Evolutionary conservation across 331 rosid genomes (phyloP), one percentile per base, ranked within the genome.

Genomic region (Rhamnella rubrinervis): DNA sequence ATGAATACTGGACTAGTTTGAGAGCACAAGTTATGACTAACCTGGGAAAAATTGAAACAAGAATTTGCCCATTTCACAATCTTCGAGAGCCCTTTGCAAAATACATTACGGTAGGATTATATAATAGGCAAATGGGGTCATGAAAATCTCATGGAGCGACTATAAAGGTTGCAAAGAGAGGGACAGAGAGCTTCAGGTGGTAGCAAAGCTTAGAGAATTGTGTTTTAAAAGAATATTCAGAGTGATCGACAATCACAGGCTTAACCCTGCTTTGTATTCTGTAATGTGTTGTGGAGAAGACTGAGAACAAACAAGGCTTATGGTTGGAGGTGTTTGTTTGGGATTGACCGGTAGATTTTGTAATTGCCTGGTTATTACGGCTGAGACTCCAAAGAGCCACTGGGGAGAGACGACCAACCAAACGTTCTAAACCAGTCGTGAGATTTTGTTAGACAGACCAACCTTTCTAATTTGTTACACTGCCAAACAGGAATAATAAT

Each of bases 291-390:
- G 49, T 44, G 4, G 4, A 8, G 49, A 44, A 14, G 14, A 44
- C 11, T 9, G 3, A 44, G 49, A 11, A 16, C 49, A 44, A 16
- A 15, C 19, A 18, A 13, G 71, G 71, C 68, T 66, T 74, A 66
- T 66, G 39, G 71, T 53, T 64, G 77, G 61, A 66, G 65, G 28
- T 44, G 41, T 65, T 63, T 75, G 56, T 70, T 72, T 75, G 71
- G 57, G 46, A 57, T 85, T 76, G 90, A 85, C 87, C 81, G 90
- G 81, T 80, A 85, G 90, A 80, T 85, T 76, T 50, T 68, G 69
- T 44, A 47, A 25, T 7, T 72, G 28, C 1, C 26, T 7, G 55
- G 20, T 17, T 37, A 37, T 61, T 57, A 66, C 38, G 68, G 70
- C 59, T 68, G 64, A 14, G 70, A 71, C 23, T 67, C 80, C 70